Percentiles rank a stretch among this genome's conserved stretches.
phyloP scores from a whole-genome alignment of 257 asterid genomes.

The Penstemon davidsonii region DNA sequence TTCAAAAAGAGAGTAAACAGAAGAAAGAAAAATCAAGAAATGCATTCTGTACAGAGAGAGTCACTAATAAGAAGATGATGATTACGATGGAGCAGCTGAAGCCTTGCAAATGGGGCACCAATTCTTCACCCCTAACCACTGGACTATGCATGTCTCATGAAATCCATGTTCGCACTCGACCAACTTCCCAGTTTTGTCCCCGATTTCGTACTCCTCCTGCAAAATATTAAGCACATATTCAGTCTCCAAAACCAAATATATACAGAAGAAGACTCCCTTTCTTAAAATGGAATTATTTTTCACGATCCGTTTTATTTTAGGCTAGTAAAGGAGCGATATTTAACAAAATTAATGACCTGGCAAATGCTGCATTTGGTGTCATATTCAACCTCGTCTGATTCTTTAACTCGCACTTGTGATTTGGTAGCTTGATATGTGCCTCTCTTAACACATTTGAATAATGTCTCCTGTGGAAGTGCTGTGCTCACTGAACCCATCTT shows the following conservation, averaged over 20 bases:
- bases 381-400: conserved; percentile 43
- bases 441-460: conserved; percentile 61
- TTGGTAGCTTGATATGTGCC: conserved; percentile 42
- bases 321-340: too few species aligned
- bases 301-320: too few species aligned
- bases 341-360: conserved; percentile 50
- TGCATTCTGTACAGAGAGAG: conserved; percentile 5
- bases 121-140: conserved; percentile 80
- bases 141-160: conserved; percentile 58
- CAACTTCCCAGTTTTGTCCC: conserved; percentile 71
- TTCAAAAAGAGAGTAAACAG: not conserved
- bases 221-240: conserved; percentile 4
- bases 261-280: too few species aligned
- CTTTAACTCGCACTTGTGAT: conserved; percentile 31
- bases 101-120: conserved; percentile 98
- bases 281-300: too few species aligned
- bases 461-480: conserved; percentile 73
- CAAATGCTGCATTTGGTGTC: conserved; percentile 81
- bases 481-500: conserved; percentile 94
- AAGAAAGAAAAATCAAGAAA: not conserved
- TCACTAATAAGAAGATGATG: conserved; percentile 23
- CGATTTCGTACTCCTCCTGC: conserved; percentile 75
- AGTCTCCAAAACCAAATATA: not conserved
- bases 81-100: conserved; percentile 37
- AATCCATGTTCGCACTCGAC: conserved; percentile 72